Evolutionary conservation across 2,329 filamentous ascomycete species (phyloP).

Genomic region (Hirsutella rhossiliensis): DNA sequence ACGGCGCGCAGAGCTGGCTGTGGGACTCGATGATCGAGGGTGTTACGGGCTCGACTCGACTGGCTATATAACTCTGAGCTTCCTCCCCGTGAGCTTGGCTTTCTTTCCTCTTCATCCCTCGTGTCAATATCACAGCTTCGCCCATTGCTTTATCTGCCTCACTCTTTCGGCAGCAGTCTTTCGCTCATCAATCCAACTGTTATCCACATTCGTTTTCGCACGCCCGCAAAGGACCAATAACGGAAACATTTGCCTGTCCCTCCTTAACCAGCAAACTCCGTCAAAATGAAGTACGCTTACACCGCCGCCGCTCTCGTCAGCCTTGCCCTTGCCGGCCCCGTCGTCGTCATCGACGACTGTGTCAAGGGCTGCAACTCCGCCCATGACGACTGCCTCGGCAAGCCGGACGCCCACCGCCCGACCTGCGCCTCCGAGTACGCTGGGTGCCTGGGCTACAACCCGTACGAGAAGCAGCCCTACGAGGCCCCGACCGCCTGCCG

Average conservation of each 20-base stretch:
- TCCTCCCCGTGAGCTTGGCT: not conserved
- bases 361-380: slow-evolving; percentile 6
- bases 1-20: not conserved
- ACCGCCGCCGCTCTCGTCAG: not conserved
- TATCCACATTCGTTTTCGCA: not conserved
- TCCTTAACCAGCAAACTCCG: not conserved
- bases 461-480: not conserved
- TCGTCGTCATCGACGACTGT: slow-evolving; percentile 3
- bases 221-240: too few relatives aligned
- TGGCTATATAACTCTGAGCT: not conserved
- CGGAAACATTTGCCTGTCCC: not conserved
- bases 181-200: not conserved
- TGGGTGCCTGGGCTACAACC: slow-evolving; percentile 12
- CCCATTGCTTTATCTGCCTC: not conserved
- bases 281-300: not conserved
- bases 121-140: not conserved
- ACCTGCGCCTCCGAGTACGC: slow-evolving; percentile 11
- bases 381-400: slow-evolving; percentile 9
- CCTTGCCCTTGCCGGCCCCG: not conserved
- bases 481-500: not conserved
- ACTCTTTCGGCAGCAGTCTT: not conserved
- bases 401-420: slow-evolving; percentile 9
- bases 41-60: not conserved
- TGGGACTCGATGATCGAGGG: too few relatives aligned
- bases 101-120: not conserved